Conservation (phyloP, 352 stramenopile species). For the Globisporangium sylvaticum region DNA sequence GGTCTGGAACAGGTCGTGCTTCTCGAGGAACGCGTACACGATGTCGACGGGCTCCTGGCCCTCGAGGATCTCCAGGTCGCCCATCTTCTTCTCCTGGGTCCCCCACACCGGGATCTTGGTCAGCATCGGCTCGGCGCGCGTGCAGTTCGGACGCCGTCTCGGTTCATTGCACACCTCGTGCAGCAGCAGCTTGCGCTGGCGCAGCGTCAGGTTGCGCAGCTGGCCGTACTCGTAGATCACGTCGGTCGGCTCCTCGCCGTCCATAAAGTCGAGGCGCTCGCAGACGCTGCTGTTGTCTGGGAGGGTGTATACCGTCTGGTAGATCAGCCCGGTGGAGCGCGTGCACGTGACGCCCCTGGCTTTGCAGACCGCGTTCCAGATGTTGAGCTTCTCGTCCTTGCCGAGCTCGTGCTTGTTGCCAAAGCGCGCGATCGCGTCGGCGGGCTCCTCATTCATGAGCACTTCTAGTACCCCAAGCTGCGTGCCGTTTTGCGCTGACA, state of each 20-base stretch:
- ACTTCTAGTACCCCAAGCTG: slow-evolving; percentile 61
- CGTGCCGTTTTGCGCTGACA: slow-evolving; percentile 57
- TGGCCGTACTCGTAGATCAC: slow-evolving; percentile 73
- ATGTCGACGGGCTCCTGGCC: slow-evolving; percentile 76
- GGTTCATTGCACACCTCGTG: slow-evolving; percentile 69
- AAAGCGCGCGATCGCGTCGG: slow-evolving; percentile 70
- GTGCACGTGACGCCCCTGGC: slow-evolving; percentile 49
- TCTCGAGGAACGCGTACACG: slow-evolving; percentile 85
- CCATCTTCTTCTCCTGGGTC: slow-evolving; percentile 59
- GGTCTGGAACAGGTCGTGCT: slow-evolving; percentile 83
- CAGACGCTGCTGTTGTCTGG: slow-evolving; percentile 31
- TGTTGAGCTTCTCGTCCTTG: slow-evolving; percentile 50
- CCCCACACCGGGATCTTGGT: slow-evolving; percentile 76
- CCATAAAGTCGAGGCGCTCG: slow-evolving; percentile 66
- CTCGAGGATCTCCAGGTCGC: slow-evolving; percentile 68
- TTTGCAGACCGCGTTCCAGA: slow-evolving; percentile 52
- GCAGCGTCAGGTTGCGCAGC: slow-evolving; percentile 64
- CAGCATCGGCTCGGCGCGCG: slow-evolving; percentile 70
- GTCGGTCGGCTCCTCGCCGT: slow-evolving; percentile 69
- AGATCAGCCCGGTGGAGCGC: slow-evolving; percentile 52
- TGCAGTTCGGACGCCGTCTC: slow-evolving; percentile 63
- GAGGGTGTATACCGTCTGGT: slow-evolving; percentile 57
- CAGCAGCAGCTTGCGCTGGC: slow-evolving; percentile 62
- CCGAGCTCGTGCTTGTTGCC: slow-evolving; percentile 64
- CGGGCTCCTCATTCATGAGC: slow-evolving; percentile 57